phyloP scores from a whole-genome alignment of 2,329 filamentous ascomycete genomes.

The Curvularia lunata region DNA sequence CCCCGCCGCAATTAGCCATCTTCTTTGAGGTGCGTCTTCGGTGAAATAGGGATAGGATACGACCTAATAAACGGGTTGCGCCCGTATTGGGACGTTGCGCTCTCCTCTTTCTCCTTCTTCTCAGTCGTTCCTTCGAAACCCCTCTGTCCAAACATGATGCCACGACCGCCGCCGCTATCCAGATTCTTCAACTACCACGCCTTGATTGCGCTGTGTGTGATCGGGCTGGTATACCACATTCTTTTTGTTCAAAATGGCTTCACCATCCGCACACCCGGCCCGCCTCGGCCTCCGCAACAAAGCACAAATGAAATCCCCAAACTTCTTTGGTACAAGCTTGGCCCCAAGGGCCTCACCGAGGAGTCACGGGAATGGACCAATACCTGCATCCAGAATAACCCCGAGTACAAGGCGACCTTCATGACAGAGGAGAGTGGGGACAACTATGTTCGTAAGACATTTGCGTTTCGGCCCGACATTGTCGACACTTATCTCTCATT shows the following conservation, averaged over 20 bases:
- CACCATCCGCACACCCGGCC: neutral
- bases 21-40: neutral
- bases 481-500: slow-evolving; percentile 46
- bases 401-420: slow-evolving; percentile 34
- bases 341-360: slow-evolving; percentile 44
- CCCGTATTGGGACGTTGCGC: neutral
- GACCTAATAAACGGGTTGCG: neutral
- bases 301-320: slow-evolving; percentile 31
- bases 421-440: slow-evolving; percentile 42
- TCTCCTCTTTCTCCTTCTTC: neutral
- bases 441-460: slow-evolving; percentile 44
- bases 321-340: slow-evolving; percentile 53
- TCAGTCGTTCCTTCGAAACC: neutral
- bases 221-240: slow-evolving; percentile 11
- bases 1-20: neutral
- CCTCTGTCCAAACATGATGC: neutral
- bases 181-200: slow-evolving; percentile 5
- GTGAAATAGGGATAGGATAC: neutral
- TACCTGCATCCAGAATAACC: slow-evolving; percentile 41
- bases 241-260: neutral
- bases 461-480: slow-evolving; percentile 46
- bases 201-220: slow-evolving; percentile 2
- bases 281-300: neutral
- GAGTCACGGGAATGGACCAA: slow-evolving; percentile 41
- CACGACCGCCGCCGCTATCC: neutral